phyloP scores from a whole-genome alignment of 306 rosid genomes.

The Abrus pulchellus region DNA sequence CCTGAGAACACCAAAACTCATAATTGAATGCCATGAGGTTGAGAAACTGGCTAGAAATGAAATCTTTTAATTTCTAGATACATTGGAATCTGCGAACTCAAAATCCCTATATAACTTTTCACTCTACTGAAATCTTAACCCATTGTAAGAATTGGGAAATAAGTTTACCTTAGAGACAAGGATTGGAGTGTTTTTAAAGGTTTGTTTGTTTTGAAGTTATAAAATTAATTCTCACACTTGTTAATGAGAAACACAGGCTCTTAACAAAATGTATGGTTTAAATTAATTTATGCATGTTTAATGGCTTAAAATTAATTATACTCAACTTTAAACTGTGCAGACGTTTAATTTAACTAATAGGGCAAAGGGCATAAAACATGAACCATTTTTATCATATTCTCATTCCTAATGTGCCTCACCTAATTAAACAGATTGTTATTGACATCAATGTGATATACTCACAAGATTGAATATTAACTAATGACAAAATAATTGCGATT shows the following conservation, averaged over 20 bases:
- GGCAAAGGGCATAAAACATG: neutral
- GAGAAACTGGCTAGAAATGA: neutral
- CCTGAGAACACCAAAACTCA: slow-evolving; percentile 29
- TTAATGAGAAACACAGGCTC: too few species aligned
- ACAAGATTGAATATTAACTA: neutral
- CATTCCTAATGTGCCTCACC: neutral
- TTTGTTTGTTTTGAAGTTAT: too few species aligned
- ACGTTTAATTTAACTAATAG: neutral
- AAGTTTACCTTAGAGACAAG: too few species aligned
- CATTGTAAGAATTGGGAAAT: neutral
- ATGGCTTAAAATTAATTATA: too few species aligned
- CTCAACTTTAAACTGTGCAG: too few species aligned
- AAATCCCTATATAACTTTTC: neutral
- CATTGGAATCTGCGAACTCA: slow-evolving; percentile 5
- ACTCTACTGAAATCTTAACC: neutral
- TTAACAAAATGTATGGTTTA: too few species aligned
- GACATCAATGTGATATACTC: neutral
- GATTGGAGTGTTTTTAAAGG: too few species aligned
- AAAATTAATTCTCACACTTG: too few species aligned
- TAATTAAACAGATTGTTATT: slow-evolving; percentile 24
- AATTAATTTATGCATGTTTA: too few species aligned
- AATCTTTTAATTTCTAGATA: neutral
- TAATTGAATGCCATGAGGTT: slow-evolving; percentile 15
- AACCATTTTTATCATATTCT: slow-evolving; percentile 13
- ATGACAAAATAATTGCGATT: neutral